These are phyloP conservation scores for Acacia crassicarpa DNA, from an alignment of 306 rosid species.

Conservation along the genomic window DNA sequence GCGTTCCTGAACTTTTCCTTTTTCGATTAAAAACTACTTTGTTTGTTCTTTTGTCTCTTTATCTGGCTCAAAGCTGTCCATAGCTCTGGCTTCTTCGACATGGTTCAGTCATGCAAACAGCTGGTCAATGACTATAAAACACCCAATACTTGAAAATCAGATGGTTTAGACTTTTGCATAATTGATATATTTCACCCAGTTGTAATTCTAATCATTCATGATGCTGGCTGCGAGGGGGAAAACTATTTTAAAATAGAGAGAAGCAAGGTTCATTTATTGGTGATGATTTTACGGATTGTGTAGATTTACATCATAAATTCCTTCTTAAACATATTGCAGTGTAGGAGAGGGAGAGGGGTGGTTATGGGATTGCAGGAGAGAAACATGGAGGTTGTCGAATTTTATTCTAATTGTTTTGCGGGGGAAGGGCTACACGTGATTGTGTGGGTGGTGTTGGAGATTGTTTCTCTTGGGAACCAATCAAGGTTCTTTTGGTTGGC, in stretches of 20 bases:
- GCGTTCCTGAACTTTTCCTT: neutral
- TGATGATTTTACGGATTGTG: neutral
- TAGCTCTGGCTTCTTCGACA: neutral
- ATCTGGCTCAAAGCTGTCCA: neutral
- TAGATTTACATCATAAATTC: neutral
- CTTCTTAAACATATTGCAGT: neutral
- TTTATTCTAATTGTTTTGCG: neutral
- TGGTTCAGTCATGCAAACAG: neutral
- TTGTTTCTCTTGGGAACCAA: constrained; percentile 20
- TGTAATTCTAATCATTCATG: neutral
- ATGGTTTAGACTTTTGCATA: neutral
- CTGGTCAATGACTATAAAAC: neutral
- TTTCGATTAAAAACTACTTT: neutral
- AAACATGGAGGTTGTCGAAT: neutral
- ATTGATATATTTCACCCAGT: neutral
- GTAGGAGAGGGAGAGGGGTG: neutral
- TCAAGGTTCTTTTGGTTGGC: constrained; percentile 5
- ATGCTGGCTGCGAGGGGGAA: neutral
- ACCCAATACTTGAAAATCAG: neutral
- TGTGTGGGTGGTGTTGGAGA: constrained; percentile 13
- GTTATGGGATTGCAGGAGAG: neutral
- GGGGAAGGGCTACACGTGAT: constrained; percentile 29
- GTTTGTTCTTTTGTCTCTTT: neutral
- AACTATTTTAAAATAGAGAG: neutral
- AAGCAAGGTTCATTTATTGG: neutral